Evolutionary conservation across 225 moss, liverwort and hornwort genomes (phyloP).

Genomic region (Takakia lepidozioides): DNA sequence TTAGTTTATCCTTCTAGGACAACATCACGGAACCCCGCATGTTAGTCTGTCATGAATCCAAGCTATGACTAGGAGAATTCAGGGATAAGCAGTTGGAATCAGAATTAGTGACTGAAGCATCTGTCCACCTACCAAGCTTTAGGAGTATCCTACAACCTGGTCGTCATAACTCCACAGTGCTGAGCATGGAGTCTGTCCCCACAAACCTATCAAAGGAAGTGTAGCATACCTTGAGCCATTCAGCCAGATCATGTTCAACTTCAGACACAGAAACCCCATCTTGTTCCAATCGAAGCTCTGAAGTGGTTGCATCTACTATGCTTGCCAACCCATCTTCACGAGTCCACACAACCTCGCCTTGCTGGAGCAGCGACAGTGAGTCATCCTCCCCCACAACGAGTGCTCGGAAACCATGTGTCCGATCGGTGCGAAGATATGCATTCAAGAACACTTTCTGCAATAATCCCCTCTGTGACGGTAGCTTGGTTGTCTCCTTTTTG

Average conservation of each 20-base stretch:
- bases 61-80: no score
- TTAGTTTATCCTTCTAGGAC: no score
- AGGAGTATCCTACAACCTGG: no score
- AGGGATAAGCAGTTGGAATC: no score
- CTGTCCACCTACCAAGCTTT: no score
- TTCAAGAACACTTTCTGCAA: constrained; percentile 77
- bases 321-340: constrained; percentile 92
- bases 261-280: constrained; percentile 83
- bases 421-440: constrained; percentile 81
- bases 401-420: constrained; percentile 93
- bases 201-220: neutral
- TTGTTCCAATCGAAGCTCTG: constrained; percentile 77
- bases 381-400: constrained; percentile 90
- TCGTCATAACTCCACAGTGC: no score
- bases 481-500: constrained; percentile 57
- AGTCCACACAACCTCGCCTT: constrained; percentile 96
- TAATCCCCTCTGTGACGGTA: constrained; percentile 67
- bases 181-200: no score
- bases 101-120: no score
- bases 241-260: constrained; percentile 83
- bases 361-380: constrained; percentile 85
- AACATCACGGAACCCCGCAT: no score
- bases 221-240: constrained; percentile 74
- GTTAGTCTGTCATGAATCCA: no score
- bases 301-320: constrained; percentile 57